Percentiles rank a stretch among this genome's conserved stretches.
Evolutionary conservation across 2,329 filamentous ascomycete genomes (phyloP).

Genomic region (Fusarium burgessii): DNA sequence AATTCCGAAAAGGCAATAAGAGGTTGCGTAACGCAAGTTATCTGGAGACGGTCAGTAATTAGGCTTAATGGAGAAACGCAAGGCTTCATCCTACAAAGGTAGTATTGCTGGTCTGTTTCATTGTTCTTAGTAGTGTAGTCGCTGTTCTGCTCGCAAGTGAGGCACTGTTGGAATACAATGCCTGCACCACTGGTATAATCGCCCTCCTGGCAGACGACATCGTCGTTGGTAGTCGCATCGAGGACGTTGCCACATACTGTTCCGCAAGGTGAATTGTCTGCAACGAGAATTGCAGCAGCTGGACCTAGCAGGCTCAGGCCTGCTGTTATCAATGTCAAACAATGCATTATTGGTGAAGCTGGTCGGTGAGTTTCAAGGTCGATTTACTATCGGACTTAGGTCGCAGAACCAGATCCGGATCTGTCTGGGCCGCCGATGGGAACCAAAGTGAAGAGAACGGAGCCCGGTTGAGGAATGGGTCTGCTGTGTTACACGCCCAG

Average conservation of each 20-base stretch:
- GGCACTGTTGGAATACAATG: constrained; percentile 63
- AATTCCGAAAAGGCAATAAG: constrained; percentile 66
- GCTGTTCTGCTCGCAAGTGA: constrained; percentile 65
- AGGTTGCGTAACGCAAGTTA: constrained; percentile 68
- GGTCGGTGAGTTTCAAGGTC: not conserved
- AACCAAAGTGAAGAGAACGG: not conserved
- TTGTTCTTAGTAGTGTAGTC: constrained; percentile 56
- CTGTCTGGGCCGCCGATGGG: not conserved
- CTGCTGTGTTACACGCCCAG: constrained; percentile 34
- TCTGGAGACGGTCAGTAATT: constrained; percentile 53
- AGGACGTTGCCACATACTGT: constrained; percentile 66
- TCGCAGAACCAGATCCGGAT: not conserved
- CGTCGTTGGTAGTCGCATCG: constrained; percentile 57
- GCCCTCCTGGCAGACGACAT: constrained; percentile 62
- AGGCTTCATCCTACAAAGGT: constrained; percentile 62
- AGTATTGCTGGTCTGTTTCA: constrained; percentile 64
- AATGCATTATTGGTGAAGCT: constrained; percentile 17
- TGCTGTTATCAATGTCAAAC: constrained; percentile 27
- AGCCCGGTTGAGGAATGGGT: constrained; percentile 1
- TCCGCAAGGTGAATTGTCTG: constrained; percentile 62
- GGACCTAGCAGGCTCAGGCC: constrained; percentile 34
- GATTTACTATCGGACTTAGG: not conserved
- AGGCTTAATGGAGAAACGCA: not conserved
- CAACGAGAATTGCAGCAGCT: constrained; percentile 55
- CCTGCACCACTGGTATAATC: constrained; percentile 57